Base-by-base conservation (phyloP, 495 filamentous ascomycete genomes). In the Penicillium argentinense region DNA sequence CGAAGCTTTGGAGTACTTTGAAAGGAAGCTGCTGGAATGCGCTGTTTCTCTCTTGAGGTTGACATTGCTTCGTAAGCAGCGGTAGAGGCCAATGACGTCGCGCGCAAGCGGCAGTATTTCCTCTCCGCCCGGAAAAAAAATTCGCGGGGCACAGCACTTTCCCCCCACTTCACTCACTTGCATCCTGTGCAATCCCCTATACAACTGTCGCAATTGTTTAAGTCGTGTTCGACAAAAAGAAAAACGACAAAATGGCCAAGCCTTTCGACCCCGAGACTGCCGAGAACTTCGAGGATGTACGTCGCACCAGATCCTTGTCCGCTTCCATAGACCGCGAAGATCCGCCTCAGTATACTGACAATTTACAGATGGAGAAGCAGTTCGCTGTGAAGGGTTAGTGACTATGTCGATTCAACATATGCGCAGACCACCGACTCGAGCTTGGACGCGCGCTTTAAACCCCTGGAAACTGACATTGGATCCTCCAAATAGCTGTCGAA, bases 361-460 rank as follows among this genome's bases (percentile, higher is more conserved):
- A 45, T 45, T 42, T 37, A 39, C 48, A 98, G 89, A 96, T 98
- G 63, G 93, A 99, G 80, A 97, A 96, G 78, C 95, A 97, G 69
- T 99, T 99, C 59, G 93, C 95, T 25, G 93, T 99, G 56, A 97
- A 97, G 78, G 88, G 88, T 89, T 59, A 17, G 74, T 61, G 24
- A 24, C 37, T 16, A 6, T 32, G 18, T 18, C 11, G 33, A 36
- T 36, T 18, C 17, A 4, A 21, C 21, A 17, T 16, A 13, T 13
- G 7, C 17, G 11, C n/a, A 16, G n/a, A 33, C 13, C 2, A 5
- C 1, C 17, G n/a, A n/a, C n/a, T n/a, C n/a, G n/a, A n/a, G n/a
- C n/a, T n/a, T n/a, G n/a, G n/a, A n/a, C n/a, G n/a, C n/a, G n/a
- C n/a, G n/a, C n/a, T n/a, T n/a, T n/a, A n/a, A n/a, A n/a, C n/a